These are phyloP conservation scores for Eustoma russellianum DNA, from an alignment of 257 asterid species.

Conservation along the genomic window DNA sequence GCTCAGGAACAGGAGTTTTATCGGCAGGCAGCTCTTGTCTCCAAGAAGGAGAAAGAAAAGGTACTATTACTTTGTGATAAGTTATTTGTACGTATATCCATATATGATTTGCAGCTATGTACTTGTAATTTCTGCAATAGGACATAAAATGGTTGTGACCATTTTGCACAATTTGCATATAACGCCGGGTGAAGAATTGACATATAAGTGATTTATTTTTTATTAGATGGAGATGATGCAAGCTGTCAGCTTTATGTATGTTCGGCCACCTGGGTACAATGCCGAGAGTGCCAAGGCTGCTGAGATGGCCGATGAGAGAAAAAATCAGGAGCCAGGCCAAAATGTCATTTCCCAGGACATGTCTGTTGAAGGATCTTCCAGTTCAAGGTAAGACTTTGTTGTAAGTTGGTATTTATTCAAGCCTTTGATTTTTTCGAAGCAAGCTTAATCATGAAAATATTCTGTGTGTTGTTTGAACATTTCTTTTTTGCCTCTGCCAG, in stretches of 20 bases:
- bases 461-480: not conserved
- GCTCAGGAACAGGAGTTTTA: conserved; percentile 97
- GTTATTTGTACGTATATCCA: not conserved
- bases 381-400: conserved; percentile 40
- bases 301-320: conserved; percentile 61
- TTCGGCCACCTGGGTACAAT: conserved; percentile 94
- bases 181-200: not conserved
- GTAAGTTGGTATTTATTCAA: conserved; percentile 1
- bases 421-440: not conserved
- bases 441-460: not conserved
- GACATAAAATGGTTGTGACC: not conserved
- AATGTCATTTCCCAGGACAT: conserved; percentile 23
- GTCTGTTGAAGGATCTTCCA: conserved; percentile 33
- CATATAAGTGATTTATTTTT: conserved; percentile 8
- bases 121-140: conserved; percentile 46
- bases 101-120: not conserved
- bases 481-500: conserved; percentile 26
- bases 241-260: conserved; percentile 98
- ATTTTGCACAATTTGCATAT: not conserved
- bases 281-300: conserved; percentile 98
- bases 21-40: conserved; percentile 82
- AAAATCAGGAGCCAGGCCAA: conserved; percentile 29
- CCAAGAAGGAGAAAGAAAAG: conserved; percentile 93
- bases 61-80: conserved; percentile 20
- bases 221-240: conserved; percentile 96